These are phyloP conservation scores for Diplodia seriata DNA, from an alignment of 2,329 filamentous ascomycete species.

Conservation along the genomic window DNA sequence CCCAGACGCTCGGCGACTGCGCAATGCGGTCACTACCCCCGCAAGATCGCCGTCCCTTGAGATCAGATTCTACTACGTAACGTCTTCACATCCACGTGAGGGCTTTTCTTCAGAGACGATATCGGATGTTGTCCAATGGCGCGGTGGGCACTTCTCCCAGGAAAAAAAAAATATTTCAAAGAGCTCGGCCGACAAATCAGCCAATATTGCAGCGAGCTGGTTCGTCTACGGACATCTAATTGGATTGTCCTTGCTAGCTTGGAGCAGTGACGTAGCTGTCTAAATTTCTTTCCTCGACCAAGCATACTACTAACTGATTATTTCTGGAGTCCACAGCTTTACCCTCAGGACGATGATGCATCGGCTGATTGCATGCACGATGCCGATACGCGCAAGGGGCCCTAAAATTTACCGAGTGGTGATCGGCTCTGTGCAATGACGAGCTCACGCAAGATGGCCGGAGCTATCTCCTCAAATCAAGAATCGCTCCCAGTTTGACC, in stretches of 20 bases:
- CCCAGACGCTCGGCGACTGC: slow-evolving; percentile 20
- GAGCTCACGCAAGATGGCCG: background rate
- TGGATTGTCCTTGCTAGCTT: background rate
- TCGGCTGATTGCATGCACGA: background rate
- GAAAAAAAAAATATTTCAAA: background rate
- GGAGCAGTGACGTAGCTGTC: slow-evolving; percentile 8
- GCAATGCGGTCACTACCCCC: slow-evolving; percentile 30
- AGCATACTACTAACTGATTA: background rate
- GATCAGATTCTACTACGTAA: slow-evolving; percentile 21
- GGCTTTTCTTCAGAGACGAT: slow-evolving; percentile 7
- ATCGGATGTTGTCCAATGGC: slow-evolving; percentile 4
- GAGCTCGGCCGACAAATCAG: slow-evolving; percentile 4
- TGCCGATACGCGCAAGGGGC: background rate
- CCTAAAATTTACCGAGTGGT: background rate
- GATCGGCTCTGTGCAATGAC: slow-evolving; percentile 25
- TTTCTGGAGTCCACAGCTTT: background rate
- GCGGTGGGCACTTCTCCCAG: no score
- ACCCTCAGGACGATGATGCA: background rate
- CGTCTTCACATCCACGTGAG: slow-evolving; percentile 17
- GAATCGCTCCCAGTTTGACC: slow-evolving; percentile 70
- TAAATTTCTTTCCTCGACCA: background rate
- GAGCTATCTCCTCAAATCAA: slow-evolving; percentile 35
- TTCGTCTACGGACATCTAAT: background rate
- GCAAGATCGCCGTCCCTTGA: slow-evolving; percentile 26
- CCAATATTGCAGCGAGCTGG: background rate